Evolutionary conservation across 495 filamentous ascomycete species (phyloP).

Genomic region (Penicillium maclennaniae): DNA sequence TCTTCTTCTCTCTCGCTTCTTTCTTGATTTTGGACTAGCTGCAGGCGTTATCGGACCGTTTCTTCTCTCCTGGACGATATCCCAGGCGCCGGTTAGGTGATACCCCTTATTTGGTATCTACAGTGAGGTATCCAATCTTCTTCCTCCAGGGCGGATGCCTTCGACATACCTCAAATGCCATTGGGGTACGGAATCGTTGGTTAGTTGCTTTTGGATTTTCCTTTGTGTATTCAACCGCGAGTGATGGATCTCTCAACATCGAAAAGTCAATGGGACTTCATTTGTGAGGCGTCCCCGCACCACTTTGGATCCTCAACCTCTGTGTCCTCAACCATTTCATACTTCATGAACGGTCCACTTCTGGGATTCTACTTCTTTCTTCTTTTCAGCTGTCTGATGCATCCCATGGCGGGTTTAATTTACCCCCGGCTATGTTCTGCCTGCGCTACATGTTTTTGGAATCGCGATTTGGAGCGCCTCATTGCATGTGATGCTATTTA

Average conservation of each 20-base stretch:
- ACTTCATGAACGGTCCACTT: slow-evolving; percentile 8
- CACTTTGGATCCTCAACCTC: not conserved
- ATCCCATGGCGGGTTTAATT: slow-evolving; percentile 20
- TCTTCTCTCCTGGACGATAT: slow-evolving; percentile 21
- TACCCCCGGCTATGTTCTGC: slow-evolving; percentile 13
- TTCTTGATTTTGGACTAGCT: slow-evolving; percentile 28
- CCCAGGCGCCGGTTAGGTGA: slow-evolving; percentile 31
- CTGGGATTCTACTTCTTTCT: slow-evolving; percentile 3
- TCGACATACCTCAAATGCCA: not conserved
- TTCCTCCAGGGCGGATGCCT: not conserved
- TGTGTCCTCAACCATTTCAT: slow-evolving; percentile 3
- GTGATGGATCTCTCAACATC: slow-evolving; percentile 1
- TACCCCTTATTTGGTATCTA: slow-evolving; percentile 18
- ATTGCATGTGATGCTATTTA: slow-evolving; percentile 16
- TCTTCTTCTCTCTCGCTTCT: slow-evolving; percentile 15
- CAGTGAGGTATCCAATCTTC: slow-evolving; percentile 9
- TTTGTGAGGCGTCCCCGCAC: not conserved
- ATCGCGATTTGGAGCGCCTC: slow-evolving; percentile 11
- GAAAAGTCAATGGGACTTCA: slow-evolving; percentile 7
- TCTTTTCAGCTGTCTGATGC: slow-evolving; percentile 18
- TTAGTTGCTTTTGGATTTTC: not conserved
- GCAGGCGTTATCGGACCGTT: slow-evolving; percentile 35
- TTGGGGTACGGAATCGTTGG: not conserved
- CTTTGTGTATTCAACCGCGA: slow-evolving; percentile 7
- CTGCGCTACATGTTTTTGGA: slow-evolving; percentile 11